Evolutionary conservation across 768 basidiomycete genomes (phyloP).

Genomic region (Mycena vitilis): DNA sequence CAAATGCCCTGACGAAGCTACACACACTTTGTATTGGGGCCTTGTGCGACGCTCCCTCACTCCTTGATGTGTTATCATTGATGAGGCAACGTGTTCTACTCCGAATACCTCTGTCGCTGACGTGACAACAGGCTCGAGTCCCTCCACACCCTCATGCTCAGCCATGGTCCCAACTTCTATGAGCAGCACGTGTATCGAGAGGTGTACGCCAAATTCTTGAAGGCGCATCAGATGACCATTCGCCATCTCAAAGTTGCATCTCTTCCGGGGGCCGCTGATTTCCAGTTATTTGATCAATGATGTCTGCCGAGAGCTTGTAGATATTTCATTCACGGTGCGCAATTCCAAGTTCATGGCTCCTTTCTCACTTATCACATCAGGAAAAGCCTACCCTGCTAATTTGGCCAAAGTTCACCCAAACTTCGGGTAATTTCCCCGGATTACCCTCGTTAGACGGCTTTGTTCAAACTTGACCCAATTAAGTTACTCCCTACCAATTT

Average conservation of each 20-base stretch:
- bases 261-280: not conserved
- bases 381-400: too few relatives aligned
- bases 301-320: not conserved
- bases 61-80: not conserved
- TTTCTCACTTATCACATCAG: not conserved
- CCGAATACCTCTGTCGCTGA: not conserved
- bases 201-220: not conserved
- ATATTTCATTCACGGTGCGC: not conserved
- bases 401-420: too few relatives aligned
- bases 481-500: too few relatives aligned
- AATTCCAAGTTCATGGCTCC: too few relatives aligned
- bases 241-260: not conserved
- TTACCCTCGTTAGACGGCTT: too few relatives aligned
- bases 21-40: constrained; percentile 1
- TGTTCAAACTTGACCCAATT: too few relatives aligned
- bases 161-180: not conserved
- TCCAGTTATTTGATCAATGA: not conserved
- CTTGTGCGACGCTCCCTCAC: too few relatives aligned
- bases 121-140: not conserved
- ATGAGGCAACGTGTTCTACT: not conserved
- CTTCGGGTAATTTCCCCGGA: too few relatives aligned
- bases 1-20: constrained; percentile 1
- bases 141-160: not conserved
- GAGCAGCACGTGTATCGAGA: not conserved
- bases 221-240: not conserved